Base-by-base conservation (phyloP, 228 moss, liverwort and hornwort species). In the Sphagnum fallax region DNA sequence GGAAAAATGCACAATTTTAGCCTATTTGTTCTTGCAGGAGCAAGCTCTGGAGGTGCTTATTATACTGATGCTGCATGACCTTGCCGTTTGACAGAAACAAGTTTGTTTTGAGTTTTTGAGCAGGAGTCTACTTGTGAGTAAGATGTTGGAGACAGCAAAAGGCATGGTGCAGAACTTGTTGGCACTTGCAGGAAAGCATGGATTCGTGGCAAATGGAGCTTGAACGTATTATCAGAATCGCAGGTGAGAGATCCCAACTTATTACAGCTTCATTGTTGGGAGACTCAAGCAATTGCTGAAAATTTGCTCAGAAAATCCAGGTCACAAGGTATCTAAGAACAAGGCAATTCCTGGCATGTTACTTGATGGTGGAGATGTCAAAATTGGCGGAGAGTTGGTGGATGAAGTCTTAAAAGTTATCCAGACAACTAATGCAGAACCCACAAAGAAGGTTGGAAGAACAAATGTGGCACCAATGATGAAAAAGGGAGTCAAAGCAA, bases 171-270 rank as follows among this genome's bases (percentile, higher is more conserved):
- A 84, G 69, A 87, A 90, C 67, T 80, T 90, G 60, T 74, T 90
- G 53, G 67, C 72, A 5, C 84, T 90, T 18, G 85, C 82, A 50
- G 75, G 83, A 52, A 75, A 71, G 5, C 62, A 80, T 66, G 87
- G 85, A 63, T 85, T 90, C 14, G 77, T 87, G 57, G 84, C 85
- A 5, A 90, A 90, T 47, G 90, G 90, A 18, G 80, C 87, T 10
- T 72, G 87, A 48, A 84, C 81, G 0, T 90, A 90, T 57, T 90
- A 90, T 72, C 74, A 87, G 67, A 90, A 90, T 65, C 85, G 90
- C 75, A 85, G 85, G 85, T 85, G 78, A 61, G 74, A 8, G 12
- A 7, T 55, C 53, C 12, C 53, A 7, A 12, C 9, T 55, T 32
- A 32, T 32, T 32, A 32, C 32, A 32, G 32, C 32, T 32, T 32